Percentiles rank a stretch among this genome's conserved stretches.
phyloP scores from a whole-genome alignment of 1,139 yeast genomes.

The Pneumocystis wakefieldiae region DNA sequence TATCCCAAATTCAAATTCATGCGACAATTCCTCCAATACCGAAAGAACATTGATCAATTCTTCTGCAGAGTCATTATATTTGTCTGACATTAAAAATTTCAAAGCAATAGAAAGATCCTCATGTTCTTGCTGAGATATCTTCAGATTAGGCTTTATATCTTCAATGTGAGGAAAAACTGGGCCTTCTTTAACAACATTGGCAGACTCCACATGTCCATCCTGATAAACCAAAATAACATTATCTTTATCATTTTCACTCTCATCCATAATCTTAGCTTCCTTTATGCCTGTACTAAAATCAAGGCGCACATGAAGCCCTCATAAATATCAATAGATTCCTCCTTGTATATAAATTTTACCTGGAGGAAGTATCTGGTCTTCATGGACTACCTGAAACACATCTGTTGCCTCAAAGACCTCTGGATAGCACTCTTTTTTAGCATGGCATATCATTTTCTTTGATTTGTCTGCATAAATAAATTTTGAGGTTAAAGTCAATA shows the following conservation, averaged over 20 bases:
- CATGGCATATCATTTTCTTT: background rate
- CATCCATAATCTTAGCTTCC: background rate
- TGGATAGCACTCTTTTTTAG: background rate
- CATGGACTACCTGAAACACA: background rate
- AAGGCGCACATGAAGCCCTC: background rate
- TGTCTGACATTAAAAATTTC: background rate
- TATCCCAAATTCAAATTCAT: conserved; percentile 50
- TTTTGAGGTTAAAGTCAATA: background rate
- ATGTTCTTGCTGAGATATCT: background rate
- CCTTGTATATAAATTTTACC: background rate
- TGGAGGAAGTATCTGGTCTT: background rate
- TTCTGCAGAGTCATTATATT: background rate
- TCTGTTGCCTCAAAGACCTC: background rate
- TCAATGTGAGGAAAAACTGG: background rate
- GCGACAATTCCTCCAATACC: conserved; percentile 42
- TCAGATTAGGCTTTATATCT: background rate
- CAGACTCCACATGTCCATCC: background rate
- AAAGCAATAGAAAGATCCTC: background rate
- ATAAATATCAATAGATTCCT: background rate
- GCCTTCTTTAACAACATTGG: background rate
- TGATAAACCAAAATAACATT: background rate
- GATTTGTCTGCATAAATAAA: background rate
- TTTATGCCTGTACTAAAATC: background rate
- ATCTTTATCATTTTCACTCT: background rate
- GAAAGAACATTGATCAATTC: conserved; percentile 27